These are phyloP conservation scores for Rugonectria rugulosa DNA, from an alignment of 2,329 filamentous ascomycete genomes.

Conservation along the genomic window DNA sequence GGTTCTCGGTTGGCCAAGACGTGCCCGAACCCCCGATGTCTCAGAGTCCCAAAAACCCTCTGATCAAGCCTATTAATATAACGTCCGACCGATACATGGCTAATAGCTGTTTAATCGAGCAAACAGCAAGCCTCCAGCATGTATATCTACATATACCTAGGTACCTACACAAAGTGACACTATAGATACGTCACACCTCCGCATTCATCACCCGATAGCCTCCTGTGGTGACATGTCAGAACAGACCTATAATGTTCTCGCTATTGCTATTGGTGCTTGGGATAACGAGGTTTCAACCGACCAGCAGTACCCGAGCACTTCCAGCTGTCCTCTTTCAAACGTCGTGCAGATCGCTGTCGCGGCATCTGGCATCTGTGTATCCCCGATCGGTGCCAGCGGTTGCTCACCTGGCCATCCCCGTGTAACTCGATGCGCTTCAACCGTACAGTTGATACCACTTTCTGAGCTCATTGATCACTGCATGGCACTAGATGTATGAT, in stretches of 20 bases:
- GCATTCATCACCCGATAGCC: neutral
- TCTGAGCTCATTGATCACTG: neutral
- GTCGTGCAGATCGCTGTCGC: constrained; percentile 28
- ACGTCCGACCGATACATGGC: too few relatives aligned
- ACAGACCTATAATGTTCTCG: too few relatives aligned
- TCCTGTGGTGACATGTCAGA: constrained; percentile 2
- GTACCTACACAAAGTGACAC: too few relatives aligned
- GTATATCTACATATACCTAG: too few relatives aligned
- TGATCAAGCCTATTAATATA: too few relatives aligned
- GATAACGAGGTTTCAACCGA: too few relatives aligned
- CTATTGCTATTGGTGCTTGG: neutral
- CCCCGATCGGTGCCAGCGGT: constrained; percentile 15
- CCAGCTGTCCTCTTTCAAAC: constrained; percentile 13
- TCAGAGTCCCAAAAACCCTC: neutral
- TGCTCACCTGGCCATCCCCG: constrained; percentile 10
- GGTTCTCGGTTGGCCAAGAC: too few relatives aligned
- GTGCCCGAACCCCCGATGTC: neutral
- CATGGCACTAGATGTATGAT: neutral
- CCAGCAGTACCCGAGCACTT: neutral
- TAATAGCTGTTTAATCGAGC: too few relatives aligned
- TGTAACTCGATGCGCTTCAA: neutral
- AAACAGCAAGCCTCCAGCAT: too few relatives aligned
- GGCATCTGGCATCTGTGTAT: constrained; percentile 28
- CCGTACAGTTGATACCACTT: constrained; percentile 2
- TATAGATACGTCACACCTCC: neutral